phyloP scores from a whole-genome alignment of 2,329 filamentous ascomycete species.

The Talaromyces sp. region DNA sequence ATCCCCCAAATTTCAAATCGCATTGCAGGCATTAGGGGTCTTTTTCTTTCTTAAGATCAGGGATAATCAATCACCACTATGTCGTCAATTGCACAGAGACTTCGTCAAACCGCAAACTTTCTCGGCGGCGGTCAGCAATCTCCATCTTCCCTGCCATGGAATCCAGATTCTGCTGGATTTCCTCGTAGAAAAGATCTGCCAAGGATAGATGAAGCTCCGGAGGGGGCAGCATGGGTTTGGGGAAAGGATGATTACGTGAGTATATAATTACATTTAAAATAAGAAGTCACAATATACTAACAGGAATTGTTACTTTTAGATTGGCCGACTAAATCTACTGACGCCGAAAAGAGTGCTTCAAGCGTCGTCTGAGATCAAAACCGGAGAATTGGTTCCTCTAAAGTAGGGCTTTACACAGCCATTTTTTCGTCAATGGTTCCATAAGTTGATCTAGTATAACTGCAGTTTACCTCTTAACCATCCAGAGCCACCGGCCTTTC shows the following conservation, averaged over 20 bases:
- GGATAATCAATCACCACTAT: not conserved
- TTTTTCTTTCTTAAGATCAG: not conserved
- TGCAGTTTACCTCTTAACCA: conserved; percentile 47
- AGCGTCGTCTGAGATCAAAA: conserved; percentile 48
- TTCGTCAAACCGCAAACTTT: not conserved
- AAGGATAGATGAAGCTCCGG: conserved; percentile 45
- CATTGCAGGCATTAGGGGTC: not conserved
- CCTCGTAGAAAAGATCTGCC: conserved; percentile 47
- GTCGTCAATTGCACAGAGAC: not conserved
- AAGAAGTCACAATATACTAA: not conserved
- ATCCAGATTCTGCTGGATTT: conserved; percentile 48
- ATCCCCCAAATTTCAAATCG: no score
- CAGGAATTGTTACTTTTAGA: conserved; percentile 9
- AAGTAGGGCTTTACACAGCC: conserved; percentile 34
- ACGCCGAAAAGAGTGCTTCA: conserved; percentile 50
- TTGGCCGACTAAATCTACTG: conserved; percentile 49
- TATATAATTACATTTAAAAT: conserved; percentile 5
- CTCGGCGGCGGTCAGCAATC: not conserved
- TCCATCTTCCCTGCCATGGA: conserved; percentile 41
- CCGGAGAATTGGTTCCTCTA: conserved; percentile 51
- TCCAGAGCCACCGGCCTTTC: conserved; percentile 48
- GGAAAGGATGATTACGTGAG: conserved; percentile 49
- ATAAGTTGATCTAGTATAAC: not conserved
- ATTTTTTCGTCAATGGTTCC: not conserved
- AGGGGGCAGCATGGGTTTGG: conserved; percentile 57